Percentiles rank a stretch among this genome's conserved stretches.
Conservation (phyloP, 257 asterid genomes). For the Capsicum pubescens region DNA sequence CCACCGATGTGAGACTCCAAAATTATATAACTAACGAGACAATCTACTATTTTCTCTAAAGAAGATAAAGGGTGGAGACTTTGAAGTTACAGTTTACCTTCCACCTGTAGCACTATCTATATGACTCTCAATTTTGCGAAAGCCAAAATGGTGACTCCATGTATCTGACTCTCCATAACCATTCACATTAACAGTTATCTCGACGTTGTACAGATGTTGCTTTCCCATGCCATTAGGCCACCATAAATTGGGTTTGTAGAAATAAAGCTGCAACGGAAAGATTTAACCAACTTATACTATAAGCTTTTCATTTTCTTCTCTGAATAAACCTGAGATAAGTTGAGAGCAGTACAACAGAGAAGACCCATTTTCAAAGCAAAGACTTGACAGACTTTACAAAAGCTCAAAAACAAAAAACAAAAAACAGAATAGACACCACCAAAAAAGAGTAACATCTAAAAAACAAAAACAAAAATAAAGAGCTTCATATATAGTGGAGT, state of each 20-base stretch:
- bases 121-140: constrained; percentile 83
- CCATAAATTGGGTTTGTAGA: constrained; percentile 92
- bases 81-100: constrained; percentile 57
- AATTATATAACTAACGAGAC: background rate
- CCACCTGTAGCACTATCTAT: constrained; percentile 89
- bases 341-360: background rate
- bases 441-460: constrained; percentile 14
- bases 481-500: background rate
- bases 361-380: background rate
- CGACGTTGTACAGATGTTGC: constrained; percentile 83
- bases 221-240: constrained; percentile 99
- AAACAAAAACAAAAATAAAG: background rate
- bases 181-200: constrained; percentile 69
- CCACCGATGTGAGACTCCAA: too few species aligned
- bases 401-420: constrained; percentile 3
- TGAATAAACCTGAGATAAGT: background rate
- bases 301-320: constrained; percentile 1
- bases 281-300: constrained; percentile 30
- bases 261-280: constrained; percentile 61
- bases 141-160: constrained; percentile 86
- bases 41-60: background rate
- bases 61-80: constrained; percentile 5
- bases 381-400: constrained; percentile 5
- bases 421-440: background rate
- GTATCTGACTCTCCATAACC: constrained; percentile 86